Conservation (phyloP, 169 alveolate genomes). For the Cryptosporidium sp. region DNA sequence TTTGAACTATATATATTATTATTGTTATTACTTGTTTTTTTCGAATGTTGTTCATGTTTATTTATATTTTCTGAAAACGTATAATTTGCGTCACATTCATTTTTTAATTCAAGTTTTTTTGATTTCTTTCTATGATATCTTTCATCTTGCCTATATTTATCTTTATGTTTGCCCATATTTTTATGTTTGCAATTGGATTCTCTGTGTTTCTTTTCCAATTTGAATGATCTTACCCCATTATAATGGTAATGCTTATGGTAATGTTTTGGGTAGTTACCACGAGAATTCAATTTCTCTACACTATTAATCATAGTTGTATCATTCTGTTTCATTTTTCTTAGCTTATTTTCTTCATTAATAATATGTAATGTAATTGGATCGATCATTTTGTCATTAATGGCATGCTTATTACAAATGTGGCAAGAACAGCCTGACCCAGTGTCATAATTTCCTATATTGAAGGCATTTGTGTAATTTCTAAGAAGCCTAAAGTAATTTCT, state of each 20-base stretch:
- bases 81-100: neutral
- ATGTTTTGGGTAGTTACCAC: slow-evolving; percentile 37
- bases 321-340: slow-evolving; percentile 1
- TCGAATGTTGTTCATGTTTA: neutral
- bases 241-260: slow-evolving; percentile 51
- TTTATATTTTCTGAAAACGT: neutral
- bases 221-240: slow-evolving; percentile 2
- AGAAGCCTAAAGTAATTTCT: slow-evolving; percentile 9
- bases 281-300: neutral
- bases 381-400: neutral
- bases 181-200: neutral
- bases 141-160: neutral
- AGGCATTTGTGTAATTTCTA: neutral
- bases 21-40: neutral
- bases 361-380: slow-evolving; percentile 72
- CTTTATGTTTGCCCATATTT: slow-evolving; percentile 1
- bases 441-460: neutral
- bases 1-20: neutral
- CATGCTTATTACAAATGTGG: slow-evolving; percentile 37
- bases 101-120: slow-evolving; percentile 5
- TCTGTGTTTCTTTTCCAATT: neutral
- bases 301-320: neutral
- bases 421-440: slow-evolving; percentile 37
- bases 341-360: slow-evolving; percentile 35
- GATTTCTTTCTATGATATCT: neutral